Evolutionary conservation across 148 eudicot genomes (phyloP), one percentile per base, ranked within the genome.

Genomic region (Camellia granthamiana): DNA sequence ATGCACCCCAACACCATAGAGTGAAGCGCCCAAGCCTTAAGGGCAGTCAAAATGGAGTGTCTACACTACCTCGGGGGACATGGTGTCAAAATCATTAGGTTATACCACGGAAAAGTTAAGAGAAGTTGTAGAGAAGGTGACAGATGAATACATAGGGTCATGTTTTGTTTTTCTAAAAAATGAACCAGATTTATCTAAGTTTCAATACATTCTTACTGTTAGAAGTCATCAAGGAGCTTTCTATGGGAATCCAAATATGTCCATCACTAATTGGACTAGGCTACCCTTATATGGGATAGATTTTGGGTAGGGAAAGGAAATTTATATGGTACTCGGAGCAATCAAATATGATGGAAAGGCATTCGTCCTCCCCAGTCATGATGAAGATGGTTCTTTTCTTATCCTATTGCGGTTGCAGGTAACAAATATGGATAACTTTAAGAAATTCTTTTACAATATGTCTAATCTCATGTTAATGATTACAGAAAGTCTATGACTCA

Each of bases 1-100:
- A n/a, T n/a, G n/a, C n/a, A n/a, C n/a, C n/a, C n/a, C n/a, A n/a
- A n/a, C n/a, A n/a, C n/a, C n/a, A n/a, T n/a, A n/a, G n/a, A n/a
- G n/a, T n/a, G n/a, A n/a, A n/a, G n/a, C n/a, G n/a, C n/a, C n/a
- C n/a, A n/a, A n/a, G n/a, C n/a, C n/a, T n/a, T n/a, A n/a, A n/a
- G n/a, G n/a, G n/a, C n/a, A n/a, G n/a, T n/a, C n/a, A n/a, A n/a
- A n/a, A n/a, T n/a, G n/a, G n/a, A n/a, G n/a, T n/a, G n/a, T n/a
- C n/a, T n/a, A n/a, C n/a, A n/a, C 43, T 21, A 71, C 63, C 38
- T 74, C 87, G 14, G 85, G 86, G 3, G 89, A 84, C 54, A 72
- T 90, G 1, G 9, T 86, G 3, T 85, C 88, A 19, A 47, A 4
- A 69, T 82, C 91, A 0, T 46, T 86, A n/a, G 79, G 90, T 14